phyloP scores from a whole-genome alignment of 2,329 filamentous ascomycete species.

The Ambrosiella xylebori region DNA sequence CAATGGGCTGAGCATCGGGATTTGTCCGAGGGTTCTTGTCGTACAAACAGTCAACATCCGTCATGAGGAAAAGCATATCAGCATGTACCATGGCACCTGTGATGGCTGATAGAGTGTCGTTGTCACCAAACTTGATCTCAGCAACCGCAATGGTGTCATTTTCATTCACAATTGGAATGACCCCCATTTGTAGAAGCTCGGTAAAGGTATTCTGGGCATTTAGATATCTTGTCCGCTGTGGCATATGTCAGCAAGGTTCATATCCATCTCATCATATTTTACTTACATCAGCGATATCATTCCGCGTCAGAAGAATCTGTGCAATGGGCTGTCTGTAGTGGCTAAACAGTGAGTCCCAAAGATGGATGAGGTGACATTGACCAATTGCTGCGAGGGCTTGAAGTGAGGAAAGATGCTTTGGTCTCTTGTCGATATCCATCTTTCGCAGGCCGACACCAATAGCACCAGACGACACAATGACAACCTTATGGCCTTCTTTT shows the following conservation, averaged over 20 bases:
- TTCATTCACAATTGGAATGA: constrained; percentile 97
- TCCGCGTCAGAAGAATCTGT: constrained; percentile 84
- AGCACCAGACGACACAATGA: constrained; percentile 92
- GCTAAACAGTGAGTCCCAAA: constrained; percentile 86
- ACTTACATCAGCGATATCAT: constrained; percentile 83
- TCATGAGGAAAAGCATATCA: constrained; percentile 95
- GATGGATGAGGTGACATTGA: constrained; percentile 82
- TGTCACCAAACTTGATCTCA: constrained; percentile 99
- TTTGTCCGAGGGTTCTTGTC: constrained; percentile 83
- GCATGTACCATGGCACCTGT: constrained; percentile 95
- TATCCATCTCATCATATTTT: neutral
- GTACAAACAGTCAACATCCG: constrained; percentile 93
- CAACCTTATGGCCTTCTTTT: constrained; percentile 81
- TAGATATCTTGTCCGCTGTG: constrained; percentile 70
- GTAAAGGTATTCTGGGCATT: constrained; percentile 93
- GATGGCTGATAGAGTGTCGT: constrained; percentile 91
- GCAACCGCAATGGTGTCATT: constrained; percentile 94
- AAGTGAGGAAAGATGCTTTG: constrained; percentile 76
- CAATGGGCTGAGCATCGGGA: constrained; percentile 73
- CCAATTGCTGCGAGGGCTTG: constrained; percentile 93
- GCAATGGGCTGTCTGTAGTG: constrained; percentile 82
- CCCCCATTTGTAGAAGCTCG: constrained; percentile 81
- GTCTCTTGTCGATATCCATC: constrained; percentile 74
- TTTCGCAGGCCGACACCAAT: constrained; percentile 83
- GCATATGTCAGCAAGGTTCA: constrained; percentile 9